phyloP scores from a whole-genome alignment of 257 asterid species.

The Agastache rugosa region DNA sequence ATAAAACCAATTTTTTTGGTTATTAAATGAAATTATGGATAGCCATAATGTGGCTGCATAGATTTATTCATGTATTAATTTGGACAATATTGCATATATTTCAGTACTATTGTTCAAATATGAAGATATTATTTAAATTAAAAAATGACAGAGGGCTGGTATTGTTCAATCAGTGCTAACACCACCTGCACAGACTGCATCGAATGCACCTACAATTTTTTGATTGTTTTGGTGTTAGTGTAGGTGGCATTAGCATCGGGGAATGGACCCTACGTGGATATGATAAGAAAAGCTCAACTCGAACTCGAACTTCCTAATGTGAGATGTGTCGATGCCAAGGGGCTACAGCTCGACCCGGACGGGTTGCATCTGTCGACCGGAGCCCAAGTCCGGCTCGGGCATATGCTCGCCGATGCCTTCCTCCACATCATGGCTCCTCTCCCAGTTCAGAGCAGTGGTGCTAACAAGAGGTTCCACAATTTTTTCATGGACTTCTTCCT shows the following conservation, averaged over 20 bases:
- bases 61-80: no score
- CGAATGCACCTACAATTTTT: neutral
- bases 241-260: constrained; percentile 82
- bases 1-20: no score
- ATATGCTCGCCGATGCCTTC: constrained; percentile 56
- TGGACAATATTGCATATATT: no score
- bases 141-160: no score
- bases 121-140: no score
- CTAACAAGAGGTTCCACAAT: constrained; percentile 33
- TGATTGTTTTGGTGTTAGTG: constrained; percentile 5
- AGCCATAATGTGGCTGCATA: no score
- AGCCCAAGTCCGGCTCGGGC: constrained; percentile 65
- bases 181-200: no score
- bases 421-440: constrained; percentile 45
- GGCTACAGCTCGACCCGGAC: constrained; percentile 52
- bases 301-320: constrained; percentile 54
- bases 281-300: constrained; percentile 63
- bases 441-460: constrained; percentile 51
- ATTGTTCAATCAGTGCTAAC: no score
- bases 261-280: constrained; percentile 49
- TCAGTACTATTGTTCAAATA: no score
- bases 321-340: constrained; percentile 65
- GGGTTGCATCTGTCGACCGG: constrained; percentile 58
- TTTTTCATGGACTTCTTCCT: constrained; percentile 43
- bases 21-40: no score